A percentile compares a stretch with the other conserved stretches of the same genome.
Evolutionary conservation across 345 rosid genomes (phyloP).

Genomic region (Eutrema japonicum): DNA sequence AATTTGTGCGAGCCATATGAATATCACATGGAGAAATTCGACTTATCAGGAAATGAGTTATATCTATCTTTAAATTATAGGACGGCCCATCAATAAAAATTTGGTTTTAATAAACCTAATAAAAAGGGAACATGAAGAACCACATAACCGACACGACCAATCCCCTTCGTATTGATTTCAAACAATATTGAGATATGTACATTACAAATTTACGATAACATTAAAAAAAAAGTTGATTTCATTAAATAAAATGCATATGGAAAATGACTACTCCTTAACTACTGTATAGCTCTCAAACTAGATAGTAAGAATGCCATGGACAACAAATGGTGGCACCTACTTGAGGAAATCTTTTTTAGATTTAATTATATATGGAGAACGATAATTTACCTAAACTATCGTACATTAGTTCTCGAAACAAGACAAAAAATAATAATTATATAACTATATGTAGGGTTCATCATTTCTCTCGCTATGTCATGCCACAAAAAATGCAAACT

Average conservation of each 20-base stretch:
- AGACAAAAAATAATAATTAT: slow-evolving; percentile 8
- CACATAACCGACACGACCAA: slow-evolving; percentile 20
- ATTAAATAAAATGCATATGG: slow-evolving; percentile 4
- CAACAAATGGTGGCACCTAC: slow-evolving; percentile 65
- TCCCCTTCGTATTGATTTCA: slow-evolving; percentile 19
- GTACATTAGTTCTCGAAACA: slow-evolving; percentile 4
- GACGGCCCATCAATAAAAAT: slow-evolving; percentile 14
- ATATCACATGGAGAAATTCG: slow-evolving; percentile 31
- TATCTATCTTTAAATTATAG: neutral
- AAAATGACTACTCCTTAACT: slow-evolving; percentile 23
- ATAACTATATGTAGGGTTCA: slow-evolving; percentile 22
- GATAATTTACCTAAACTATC: slow-evolving; percentile 23
- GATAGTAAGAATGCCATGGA: slow-evolving; percentile 31
- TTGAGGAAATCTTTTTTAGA: slow-evolving; percentile 62
- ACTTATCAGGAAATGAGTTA: slow-evolving; percentile 38
- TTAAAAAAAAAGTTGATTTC: neutral
- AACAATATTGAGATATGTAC: slow-evolving; percentile 20
- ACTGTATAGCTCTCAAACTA: slow-evolving; percentile 23
- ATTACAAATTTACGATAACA: neutral
- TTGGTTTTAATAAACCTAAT: slow-evolving; percentile 30
- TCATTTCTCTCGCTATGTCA: slow-evolving; percentile 13
- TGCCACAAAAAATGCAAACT: slow-evolving; percentile 16
- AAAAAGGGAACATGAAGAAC: slow-evolving; percentile 14
- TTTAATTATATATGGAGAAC: slow-evolving; percentile 31
- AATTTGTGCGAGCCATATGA: slow-evolving; percentile 31